Conservation (phyloP, 495 filamentous ascomycete genomes). For the Staphylotrichum longicolle region DNA sequence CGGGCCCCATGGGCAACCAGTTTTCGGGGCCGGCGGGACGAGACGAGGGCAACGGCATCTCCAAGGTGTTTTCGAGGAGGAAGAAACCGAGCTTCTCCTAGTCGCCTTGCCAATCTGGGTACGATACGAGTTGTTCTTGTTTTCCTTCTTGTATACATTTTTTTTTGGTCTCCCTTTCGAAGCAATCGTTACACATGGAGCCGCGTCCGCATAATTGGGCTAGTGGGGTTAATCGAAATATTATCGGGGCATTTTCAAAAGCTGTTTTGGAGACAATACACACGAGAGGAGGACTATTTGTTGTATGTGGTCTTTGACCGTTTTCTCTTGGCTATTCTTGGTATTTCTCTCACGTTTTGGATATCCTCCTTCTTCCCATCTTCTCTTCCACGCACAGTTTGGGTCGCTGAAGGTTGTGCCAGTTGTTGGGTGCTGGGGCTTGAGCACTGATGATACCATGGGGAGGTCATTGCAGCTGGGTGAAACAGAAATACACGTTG, state of each 20-base stretch:
- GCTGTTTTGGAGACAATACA: neutral
- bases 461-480: neutral
- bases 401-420: neutral
- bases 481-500: neutral
- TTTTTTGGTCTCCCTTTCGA: neutral
- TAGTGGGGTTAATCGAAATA: too few species aligned
- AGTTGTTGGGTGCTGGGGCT: neutral
- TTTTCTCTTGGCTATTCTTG: neutral
- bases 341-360: neutral
- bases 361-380: neutral
- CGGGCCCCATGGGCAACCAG: constrained; percentile 15
- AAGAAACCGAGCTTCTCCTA: constrained; percentile 32
- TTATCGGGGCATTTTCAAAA: neutral
- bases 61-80: constrained; percentile 26
- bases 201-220: too few species aligned
- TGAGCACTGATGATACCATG: neutral
- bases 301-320: neutral
- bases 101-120: neutral
- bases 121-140: too few species aligned
- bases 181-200: too few species aligned
- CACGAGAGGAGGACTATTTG: neutral
- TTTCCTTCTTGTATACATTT: constrained; percentile 10
- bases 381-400: constrained; percentile 1
- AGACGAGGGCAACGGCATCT: constrained; percentile 14
- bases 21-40: constrained; percentile 14